Base-by-base conservation (phyloP, 768 basidiomycete species). In the Pleurotus tuber-regium region DNA sequence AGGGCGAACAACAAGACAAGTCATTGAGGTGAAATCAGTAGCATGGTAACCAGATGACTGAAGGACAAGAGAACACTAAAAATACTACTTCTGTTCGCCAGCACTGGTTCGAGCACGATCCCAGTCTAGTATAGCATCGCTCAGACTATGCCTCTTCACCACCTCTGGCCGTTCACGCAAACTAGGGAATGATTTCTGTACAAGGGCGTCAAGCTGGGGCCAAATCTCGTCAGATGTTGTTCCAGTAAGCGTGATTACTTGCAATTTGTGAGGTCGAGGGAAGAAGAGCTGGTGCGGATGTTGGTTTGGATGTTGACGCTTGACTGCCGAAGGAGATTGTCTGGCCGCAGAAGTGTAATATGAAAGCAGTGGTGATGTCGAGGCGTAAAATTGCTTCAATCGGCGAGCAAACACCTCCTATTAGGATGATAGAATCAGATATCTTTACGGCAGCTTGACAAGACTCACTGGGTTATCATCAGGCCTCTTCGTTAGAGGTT, bases 201-300 rank as follows among this genome's bases (percentile, higher is more conserved):
- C 71, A 18, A 80, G 70, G 38, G 67, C 67, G 55, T 92, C 90
- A 9, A 96, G 76, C 57, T 84, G 72, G 2, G 89, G 91, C 92
- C 92, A 95, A 56, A 95, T 94, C 66, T 93, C 89, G 61, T 94
- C 89, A 2, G 88, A 90, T 6, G 90, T 89, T 50, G 75, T 69
- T 2, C 92, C 92, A 16, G 77, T 72, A 25, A 96, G 65, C 2
- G 83, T 83, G 38, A 78, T 74, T 8, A 89, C 61, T 46, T 76
- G 75, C 14, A 84, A 65, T 43, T 69, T 72, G 23, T 76, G 68
- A 12, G 77, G 71, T 6, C 70, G 63, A 6, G 67, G 69, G 62
- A 79, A 75, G 11, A 75, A 66, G 18, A 80, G 65, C 53, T 80
- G 79, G 57, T 80, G 79, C 12, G 78, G 77, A 53, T 79, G 78